Evolutionary conservation across 139 green algal genomes (phyloP).

Genomic region (Chlorella sorokiniana): DNA sequence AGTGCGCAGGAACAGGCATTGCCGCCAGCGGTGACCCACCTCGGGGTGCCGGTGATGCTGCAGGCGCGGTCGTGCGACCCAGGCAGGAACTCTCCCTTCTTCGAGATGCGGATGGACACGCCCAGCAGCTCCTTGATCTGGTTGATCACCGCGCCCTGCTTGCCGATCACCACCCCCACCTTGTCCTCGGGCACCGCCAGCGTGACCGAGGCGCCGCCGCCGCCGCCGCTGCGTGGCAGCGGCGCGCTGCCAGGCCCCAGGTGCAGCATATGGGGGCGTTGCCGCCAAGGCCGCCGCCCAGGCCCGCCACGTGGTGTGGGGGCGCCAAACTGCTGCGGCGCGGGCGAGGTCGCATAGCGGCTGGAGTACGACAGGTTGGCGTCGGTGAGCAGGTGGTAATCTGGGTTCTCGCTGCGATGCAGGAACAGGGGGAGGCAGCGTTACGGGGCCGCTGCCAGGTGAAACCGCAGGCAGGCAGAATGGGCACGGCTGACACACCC

Average conservation of each 20-base stretch:
- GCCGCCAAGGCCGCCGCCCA: background rate
- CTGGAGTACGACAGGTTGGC: constrained; percentile 41
- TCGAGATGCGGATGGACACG: constrained; percentile 67
- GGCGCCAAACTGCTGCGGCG: constrained; percentile 21
- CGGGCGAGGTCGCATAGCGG: background rate
- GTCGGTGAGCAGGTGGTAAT: constrained; percentile 60
- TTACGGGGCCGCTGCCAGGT: background rate
- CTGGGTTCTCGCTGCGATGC: constrained; percentile 60
- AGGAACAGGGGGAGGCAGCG: background rate
- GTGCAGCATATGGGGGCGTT: constrained; percentile 25
- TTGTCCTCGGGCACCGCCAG: constrained; percentile 72
- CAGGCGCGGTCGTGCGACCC: constrained; percentile 68
- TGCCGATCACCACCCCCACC: constrained; percentile 81
- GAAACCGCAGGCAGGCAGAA: background rate
- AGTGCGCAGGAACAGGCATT: background rate
- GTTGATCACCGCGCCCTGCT: constrained; percentile 57
- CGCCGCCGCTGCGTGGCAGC: background rate
- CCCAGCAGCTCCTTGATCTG: constrained; percentile 74
- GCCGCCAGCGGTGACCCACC: background rate
- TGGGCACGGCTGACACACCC: background rate
- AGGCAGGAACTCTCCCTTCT: constrained; percentile 64
- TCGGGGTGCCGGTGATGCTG: constrained; percentile 53
- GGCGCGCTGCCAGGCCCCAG: background rate
- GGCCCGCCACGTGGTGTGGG: constrained; percentile 9
- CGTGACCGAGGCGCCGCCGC: constrained; percentile 44